A percentile compares a stretch with the other conserved stretches of the same genome.
phyloP scores from a whole-genome alignment of 495 filamentous ascomycete genomes.

The Daldinia decipiens region DNA sequence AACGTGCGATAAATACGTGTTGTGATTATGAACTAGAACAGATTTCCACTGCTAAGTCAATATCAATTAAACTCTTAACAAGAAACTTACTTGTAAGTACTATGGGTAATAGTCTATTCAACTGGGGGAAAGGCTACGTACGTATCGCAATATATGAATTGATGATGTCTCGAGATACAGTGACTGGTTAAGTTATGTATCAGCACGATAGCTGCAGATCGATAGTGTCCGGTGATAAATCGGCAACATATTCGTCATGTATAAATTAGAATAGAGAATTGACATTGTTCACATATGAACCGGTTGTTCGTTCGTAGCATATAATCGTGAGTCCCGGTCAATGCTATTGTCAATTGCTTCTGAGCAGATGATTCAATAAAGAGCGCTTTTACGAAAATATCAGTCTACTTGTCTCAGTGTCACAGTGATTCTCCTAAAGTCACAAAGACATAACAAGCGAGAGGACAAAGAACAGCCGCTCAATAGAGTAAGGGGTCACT shows the following conservation, averaged over 20 bases:
- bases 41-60: neutral
- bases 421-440: neutral
- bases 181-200: neutral
- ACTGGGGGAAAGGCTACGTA: neutral
- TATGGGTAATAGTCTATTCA: neutral
- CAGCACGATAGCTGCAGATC: neutral
- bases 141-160: neutral
- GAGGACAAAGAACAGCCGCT: neutral
- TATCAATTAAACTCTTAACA: neutral
- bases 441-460: neutral
- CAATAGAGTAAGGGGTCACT: neutral
- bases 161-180: neutral
- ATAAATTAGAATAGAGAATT: neutral
- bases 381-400: neutral
- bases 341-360: conserved; percentile 3
- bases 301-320: neutral
- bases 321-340: neutral
- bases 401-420: conserved; percentile 2
- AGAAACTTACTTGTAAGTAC: neutral
- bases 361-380: conserved; percentile 3
- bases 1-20: neutral
- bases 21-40: neutral
- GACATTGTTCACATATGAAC: neutral
- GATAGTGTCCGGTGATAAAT: neutral
- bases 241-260: neutral